These are phyloP conservation scores for Moniliella sp. DNA, from an alignment of 1,284 basidiomycete genomes.

Conservation along the genomic window DNA sequence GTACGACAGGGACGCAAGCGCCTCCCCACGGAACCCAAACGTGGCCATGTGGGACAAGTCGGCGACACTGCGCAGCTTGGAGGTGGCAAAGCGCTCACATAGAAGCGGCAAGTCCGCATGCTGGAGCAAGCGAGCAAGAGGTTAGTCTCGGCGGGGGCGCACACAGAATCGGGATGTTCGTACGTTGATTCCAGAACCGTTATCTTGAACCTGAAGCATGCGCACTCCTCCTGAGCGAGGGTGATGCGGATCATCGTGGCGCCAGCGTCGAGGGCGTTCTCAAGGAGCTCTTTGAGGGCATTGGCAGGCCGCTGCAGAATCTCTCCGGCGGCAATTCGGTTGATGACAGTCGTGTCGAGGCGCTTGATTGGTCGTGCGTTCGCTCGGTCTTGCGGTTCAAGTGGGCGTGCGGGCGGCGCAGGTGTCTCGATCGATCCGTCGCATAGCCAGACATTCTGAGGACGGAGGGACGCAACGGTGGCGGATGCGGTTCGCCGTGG, in stretches of 20 bases:
- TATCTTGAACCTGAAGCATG: constrained; percentile 82
- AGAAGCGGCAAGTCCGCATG: constrained; percentile 61
- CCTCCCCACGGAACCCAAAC: constrained; percentile 93
- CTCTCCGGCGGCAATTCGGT: constrained; percentile 45
- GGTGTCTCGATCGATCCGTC: too few species aligned
- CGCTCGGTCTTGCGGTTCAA: too few species aligned
- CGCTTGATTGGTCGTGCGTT: too few species aligned
- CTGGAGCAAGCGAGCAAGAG: constrained; percentile 6
- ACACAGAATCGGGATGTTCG: constrained; percentile 3
- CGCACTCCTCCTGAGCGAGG: constrained; percentile 91
- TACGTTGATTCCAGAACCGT: constrained; percentile 77
- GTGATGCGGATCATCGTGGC: constrained; percentile 66
- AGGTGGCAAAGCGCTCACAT: constrained; percentile 85
- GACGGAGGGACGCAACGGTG: too few species aligned
- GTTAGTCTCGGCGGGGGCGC: too few species aligned
- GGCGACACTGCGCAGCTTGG: constrained; percentile 65
- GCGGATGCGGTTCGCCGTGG: too few species aligned
- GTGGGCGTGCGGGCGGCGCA: too few species aligned
- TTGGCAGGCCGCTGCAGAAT: constrained; percentile 90
- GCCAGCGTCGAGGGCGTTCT: constrained; percentile 82
- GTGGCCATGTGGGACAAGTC: constrained; percentile 68
- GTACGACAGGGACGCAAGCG: constrained; percentile 84
- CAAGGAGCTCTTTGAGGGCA: constrained; percentile 83
- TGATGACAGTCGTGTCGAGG: constrained; percentile 40
- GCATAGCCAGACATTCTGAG: too few species aligned